These are phyloP conservation scores for Ophiostoma ips DNA, from an alignment of 2,329 filamentous ascomycete genomes.

Conservation along the genomic window DNA sequence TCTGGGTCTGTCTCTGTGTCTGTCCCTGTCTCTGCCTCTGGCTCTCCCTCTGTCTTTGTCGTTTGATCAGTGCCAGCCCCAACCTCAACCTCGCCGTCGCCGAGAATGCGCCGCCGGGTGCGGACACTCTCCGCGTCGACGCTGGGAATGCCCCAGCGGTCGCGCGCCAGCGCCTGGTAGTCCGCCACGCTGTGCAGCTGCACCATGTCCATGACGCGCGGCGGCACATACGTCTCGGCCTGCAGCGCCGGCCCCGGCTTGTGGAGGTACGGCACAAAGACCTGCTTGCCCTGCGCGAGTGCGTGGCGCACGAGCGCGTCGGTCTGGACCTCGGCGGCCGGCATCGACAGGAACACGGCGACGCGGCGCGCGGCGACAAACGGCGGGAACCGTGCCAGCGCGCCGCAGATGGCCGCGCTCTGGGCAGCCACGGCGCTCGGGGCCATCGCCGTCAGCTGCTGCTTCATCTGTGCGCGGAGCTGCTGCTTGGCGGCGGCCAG, in stretches of 20 bases:
- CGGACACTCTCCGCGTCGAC: slow-evolving; percentile 51
- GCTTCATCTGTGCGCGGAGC: slow-evolving; percentile 56
- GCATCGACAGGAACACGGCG: slow-evolving; percentile 90
- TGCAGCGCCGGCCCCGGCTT: slow-evolving; percentile 30
- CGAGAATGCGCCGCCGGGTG: slow-evolving; percentile 58
- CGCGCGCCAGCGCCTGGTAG: slow-evolving; percentile 60
- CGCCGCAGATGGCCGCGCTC: slow-evolving; percentile 51
- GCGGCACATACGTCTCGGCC: slow-evolving; percentile 36
- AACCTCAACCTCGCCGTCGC: slow-evolving; percentile 33
- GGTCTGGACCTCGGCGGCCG: slow-evolving; percentile 72
- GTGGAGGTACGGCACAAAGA: slow-evolving; percentile 86
- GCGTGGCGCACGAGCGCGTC: slow-evolving; percentile 70
- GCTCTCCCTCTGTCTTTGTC: too few relatives aligned
- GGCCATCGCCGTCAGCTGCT: slow-evolving; percentile 45
- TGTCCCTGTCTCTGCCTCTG: slow-evolving; percentile 15
- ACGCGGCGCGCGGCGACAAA: slow-evolving; percentile 64
- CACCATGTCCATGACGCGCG: slow-evolving; percentile 86
- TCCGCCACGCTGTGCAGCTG: slow-evolving; percentile 59
- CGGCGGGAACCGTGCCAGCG: slow-evolving; percentile 52
- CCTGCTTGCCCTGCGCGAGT: slow-evolving; percentile 60
- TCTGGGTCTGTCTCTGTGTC: not conserved
- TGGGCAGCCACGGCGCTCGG: slow-evolving; percentile 51
- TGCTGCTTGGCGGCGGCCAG: slow-evolving; percentile 61
- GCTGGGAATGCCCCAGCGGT: slow-evolving; percentile 93
- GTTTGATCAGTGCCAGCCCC: too few relatives aligned